Base-by-base conservation (phyloP, 306 rosid species). In the Crotalaria pallida region DNA sequence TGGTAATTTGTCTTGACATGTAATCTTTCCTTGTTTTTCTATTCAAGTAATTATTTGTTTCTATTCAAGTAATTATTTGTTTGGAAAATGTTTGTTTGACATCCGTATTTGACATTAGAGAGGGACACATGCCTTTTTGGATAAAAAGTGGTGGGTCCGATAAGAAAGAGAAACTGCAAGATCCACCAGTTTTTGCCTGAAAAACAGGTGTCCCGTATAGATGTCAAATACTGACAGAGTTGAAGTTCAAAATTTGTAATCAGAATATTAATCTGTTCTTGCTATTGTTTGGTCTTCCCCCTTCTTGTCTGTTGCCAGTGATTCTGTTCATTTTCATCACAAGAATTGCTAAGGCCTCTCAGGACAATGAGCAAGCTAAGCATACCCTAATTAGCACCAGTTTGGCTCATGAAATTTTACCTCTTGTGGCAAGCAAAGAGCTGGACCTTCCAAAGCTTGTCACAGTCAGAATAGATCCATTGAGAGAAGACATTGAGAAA, bases 301-400 rank as follows among this genome's bases (percentile, higher is more conserved):
- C 15, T 47, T 47, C 3, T 17, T 64, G 8, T 77, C 0, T 75
- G 38, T 64, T 34, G 70, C 61, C 82, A 84, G 92, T 77, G 75
- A 43, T 80, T 69, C 38, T 81, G 36, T 52, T 74, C 55, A 33
- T 65, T 76, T 84, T 71, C 63, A 72, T 86, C 38, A 77, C 86
- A 60, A 86, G 67, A 82, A 82, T 86, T 55, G 88, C 88, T 7
- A 84, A 77, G 78, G 84, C 81, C 72, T 80, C 87, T 43, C 59
- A 84, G 55, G 85, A 78, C 27, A 82, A 84, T 79, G 86, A 87
- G 58, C 49, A 76, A 51, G 82, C 85, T 11, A 84, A 82, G 59
- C 66, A 82, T 49, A 55, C 52, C 24, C 80, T 75, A n/a, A 12
- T 71, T 7, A 81, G 76, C 29, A 72, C 63, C 59, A 60, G 16